Percentiles rank a stretch among this genome's conserved stretches.
phyloP scores from a whole-genome alignment of 202 grass and related monocot species.

The Carex arenaria region DNA sequence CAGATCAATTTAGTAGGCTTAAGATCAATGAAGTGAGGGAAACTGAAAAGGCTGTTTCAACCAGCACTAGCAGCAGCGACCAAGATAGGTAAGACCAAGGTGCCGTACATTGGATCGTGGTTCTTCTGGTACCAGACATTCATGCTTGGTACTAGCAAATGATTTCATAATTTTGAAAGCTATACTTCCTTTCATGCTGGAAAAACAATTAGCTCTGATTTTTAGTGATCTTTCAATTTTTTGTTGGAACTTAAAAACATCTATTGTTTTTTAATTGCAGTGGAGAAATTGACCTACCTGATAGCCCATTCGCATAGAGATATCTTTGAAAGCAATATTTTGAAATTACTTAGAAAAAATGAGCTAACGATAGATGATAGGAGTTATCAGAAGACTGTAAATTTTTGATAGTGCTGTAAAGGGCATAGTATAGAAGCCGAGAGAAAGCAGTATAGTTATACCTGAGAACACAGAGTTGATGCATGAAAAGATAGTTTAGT shows the following conservation, averaged over 20 bases:
- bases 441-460: slow-evolving; percentile 19
- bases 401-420: slow-evolving; percentile 1
- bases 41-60: background rate
- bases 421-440: background rate
- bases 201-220: background rate
- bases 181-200: background rate
- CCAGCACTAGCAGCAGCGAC: background rate
- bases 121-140: background rate
- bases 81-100: background rate
- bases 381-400: background rate
- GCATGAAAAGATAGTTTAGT: background rate
- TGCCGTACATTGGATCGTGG: background rate
- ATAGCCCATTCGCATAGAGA: slow-evolving; percentile 19
- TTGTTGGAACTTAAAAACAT: background rate
- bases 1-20: slow-evolving; percentile 15
- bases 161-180: background rate
- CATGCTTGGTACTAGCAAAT: background rate
- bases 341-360: background rate
- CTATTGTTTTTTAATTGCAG: background rate
- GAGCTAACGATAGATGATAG: slow-evolving; percentile 2
- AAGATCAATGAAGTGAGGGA: slow-evolving; percentile 5
- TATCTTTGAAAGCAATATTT: background rate
- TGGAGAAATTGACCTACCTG: slow-evolving; percentile 22
- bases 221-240: background rate
- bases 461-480: slow-evolving; percentile 3